Conservation (phyloP, 2,329 filamentous ascomycete genomes). For the Colletotrichum neosansevieriae region DNA sequence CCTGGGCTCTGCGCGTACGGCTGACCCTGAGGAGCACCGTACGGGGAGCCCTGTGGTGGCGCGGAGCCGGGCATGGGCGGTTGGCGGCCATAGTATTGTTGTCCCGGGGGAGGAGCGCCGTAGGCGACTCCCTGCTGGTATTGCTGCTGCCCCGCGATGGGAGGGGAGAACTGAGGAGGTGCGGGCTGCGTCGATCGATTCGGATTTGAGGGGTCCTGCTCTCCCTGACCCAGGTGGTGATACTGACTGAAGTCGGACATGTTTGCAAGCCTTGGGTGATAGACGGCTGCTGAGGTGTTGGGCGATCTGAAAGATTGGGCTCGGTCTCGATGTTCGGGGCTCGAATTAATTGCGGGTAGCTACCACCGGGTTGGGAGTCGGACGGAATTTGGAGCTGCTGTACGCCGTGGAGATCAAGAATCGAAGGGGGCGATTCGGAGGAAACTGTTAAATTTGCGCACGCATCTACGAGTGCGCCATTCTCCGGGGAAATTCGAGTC, state of each 20-base stretch:
- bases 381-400: slow-evolving; percentile 22
- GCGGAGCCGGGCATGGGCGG: slow-evolving; percentile 47
- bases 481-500: slow-evolving; percentile 3
- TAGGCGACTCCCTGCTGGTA: slow-evolving; percentile 62
- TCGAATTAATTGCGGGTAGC: slow-evolving; percentile 32
- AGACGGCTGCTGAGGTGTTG: slow-evolving; percentile 11
- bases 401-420: slow-evolving; percentile 14
- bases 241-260: slow-evolving; percentile 70
- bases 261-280: slow-evolving; percentile 36
- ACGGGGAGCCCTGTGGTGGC: slow-evolving; percentile 48
- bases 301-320: not conserved
- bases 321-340: slow-evolving; percentile 6
- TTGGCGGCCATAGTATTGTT: slow-evolving; percentile 55
- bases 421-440: not conserved
- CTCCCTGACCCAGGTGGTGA: slow-evolving; percentile 68
- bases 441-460: slow-evolving; percentile 19
- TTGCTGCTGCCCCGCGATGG: slow-evolving; percentile 64
- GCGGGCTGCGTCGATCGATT: slow-evolving; percentile 63
- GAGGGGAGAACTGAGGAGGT: slow-evolving; percentile 68
- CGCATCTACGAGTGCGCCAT: slow-evolving; percentile 38
- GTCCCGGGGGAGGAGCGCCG: slow-evolving; percentile 52
- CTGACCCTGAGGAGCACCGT: slow-evolving; percentile 45
- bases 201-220: slow-evolving; percentile 67
- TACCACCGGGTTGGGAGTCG: slow-evolving; percentile 8
- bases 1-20: slow-evolving; percentile 49